Conservation (phyloP, 352 stramenopile genomes). For the Ophiocytium majus region DNA sequence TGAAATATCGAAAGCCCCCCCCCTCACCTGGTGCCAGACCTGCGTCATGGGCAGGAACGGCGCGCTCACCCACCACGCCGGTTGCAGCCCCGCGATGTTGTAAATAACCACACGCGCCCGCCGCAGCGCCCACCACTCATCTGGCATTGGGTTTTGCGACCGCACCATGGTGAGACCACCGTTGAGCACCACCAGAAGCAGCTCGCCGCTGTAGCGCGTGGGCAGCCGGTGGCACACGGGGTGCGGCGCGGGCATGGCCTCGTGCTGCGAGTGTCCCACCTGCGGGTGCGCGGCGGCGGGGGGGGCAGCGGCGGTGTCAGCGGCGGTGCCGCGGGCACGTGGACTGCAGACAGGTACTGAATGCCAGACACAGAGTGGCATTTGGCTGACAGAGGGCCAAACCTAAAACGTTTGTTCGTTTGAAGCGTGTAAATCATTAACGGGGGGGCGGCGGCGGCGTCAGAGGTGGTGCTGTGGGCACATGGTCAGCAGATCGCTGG, state of each 20-base stretch:
- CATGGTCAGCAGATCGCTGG: no score
- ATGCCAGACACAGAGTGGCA: no score
- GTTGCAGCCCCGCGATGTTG: conserved; percentile 30
- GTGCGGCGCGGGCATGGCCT: not conserved
- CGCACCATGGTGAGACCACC: conserved; percentile 44
- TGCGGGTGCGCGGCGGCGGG: no score
- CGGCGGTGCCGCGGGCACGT: not conserved
- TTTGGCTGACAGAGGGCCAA: no score
- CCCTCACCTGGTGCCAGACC: conserved; percentile 28
- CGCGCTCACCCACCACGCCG: conserved; percentile 30
- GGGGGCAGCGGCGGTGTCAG: not conserved
- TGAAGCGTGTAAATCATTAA: no score
- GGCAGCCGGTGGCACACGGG: conserved; percentile 34
- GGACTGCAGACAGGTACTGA: not conserved
- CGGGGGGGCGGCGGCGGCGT: no score
- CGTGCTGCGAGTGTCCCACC: conserved; percentile 19
- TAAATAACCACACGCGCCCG: conserved; percentile 34
- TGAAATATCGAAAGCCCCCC: not conserved
- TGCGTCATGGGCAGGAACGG: conserved; percentile 37
- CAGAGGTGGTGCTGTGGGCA: no score
- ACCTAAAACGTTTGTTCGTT: no score
- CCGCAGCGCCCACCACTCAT: conserved; percentile 26
- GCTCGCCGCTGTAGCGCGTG: conserved; percentile 44
- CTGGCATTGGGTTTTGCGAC: conserved; percentile 33
- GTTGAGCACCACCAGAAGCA: conserved; percentile 39